Percentiles rank a stretch among this genome's conserved stretches.
These are phyloP conservation scores for Silybum marianum DNA, from an alignment of 129 eudicot genomes.

Conservation along the genomic window DNA sequence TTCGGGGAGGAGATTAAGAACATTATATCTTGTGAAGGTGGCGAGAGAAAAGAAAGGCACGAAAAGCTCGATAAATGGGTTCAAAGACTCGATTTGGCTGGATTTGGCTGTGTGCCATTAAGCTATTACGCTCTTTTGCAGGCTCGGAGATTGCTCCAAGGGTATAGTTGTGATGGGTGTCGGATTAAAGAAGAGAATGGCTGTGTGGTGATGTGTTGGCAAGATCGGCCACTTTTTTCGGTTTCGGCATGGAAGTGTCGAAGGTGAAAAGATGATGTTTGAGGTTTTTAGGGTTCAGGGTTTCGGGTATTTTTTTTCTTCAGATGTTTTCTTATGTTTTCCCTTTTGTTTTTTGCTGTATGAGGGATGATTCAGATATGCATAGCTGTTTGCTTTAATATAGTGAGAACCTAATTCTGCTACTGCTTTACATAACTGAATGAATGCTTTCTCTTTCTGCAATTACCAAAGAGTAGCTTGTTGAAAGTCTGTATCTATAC, in stretches of 20 bases:
- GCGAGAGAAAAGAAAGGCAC: conserved; percentile 82
- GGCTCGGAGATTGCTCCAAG: conserved; percentile 75
- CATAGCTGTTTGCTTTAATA: conserved; percentile 26
- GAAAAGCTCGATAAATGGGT: conserved; percentile 92
- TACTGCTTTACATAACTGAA: conserved; percentile 17
- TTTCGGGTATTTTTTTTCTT: not conserved
- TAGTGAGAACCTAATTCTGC: conserved; percentile 19
- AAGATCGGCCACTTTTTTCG: conserved; percentile 81
- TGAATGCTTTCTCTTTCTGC: conserved; percentile 1
- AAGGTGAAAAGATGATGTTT: conserved; percentile 46
- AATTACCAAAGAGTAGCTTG: not conserved
- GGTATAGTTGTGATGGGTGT: conserved; percentile 79
- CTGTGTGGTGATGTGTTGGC: conserved; percentile 90
- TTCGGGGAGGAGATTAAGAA: conserved; percentile 93
- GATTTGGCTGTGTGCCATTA: conserved; percentile 72
- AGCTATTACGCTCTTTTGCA: conserved; percentile 89
- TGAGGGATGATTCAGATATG: conserved; percentile 19
- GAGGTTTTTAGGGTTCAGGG: not conserved
- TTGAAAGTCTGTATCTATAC: not conserved
- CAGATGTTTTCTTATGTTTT: not conserved
- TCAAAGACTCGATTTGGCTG: conserved; percentile 70
- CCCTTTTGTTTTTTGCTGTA: conserved; percentile 14
- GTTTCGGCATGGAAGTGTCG: conserved; percentile 91
- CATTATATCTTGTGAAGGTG: conserved; percentile 85
- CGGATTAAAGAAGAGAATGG: conserved; percentile 94